Evolutionary conservation across 148 eudicot species (phyloP).

Genomic region (Vaccinium myrtillus): DNA sequence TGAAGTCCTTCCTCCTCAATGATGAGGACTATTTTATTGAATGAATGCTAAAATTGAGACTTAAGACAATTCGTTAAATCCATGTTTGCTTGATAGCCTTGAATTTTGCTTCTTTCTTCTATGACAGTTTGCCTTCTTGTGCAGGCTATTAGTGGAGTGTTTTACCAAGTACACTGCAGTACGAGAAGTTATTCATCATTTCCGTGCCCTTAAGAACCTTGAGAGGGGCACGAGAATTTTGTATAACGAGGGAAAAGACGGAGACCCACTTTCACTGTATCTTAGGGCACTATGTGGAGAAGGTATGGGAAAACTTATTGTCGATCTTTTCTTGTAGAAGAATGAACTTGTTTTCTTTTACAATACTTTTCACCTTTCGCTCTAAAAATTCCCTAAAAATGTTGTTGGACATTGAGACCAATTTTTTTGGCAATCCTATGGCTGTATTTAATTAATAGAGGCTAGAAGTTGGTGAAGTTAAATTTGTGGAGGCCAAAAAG

Average conservation of each 20-base stretch:
- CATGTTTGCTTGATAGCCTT: neutral
- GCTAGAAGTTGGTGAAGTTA: neutral
- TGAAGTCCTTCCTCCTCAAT: neutral
- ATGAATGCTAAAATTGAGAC: neutral
- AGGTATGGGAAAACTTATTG: slow-evolving; percentile 37
- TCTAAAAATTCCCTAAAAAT: neutral
- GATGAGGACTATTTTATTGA: neutral
- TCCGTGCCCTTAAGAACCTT: slow-evolving; percentile 71
- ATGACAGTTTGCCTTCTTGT: slow-evolving; percentile 20
- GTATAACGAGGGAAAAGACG: slow-evolving; percentile 71
- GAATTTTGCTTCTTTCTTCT: slow-evolving; percentile 8
- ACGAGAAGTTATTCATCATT: slow-evolving; percentile 93
- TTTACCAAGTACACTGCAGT: slow-evolving; percentile 86
- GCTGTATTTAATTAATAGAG: neutral
- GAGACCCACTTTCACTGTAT: slow-evolving; percentile 95
- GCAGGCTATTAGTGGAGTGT: slow-evolving; percentile 91
- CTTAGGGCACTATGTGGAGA: slow-evolving; percentile 95
- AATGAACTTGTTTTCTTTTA: neutral
- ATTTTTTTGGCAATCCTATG: neutral
- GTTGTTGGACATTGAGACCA: neutral
- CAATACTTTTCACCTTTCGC: neutral
- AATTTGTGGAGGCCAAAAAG: neutral
- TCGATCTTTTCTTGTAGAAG: neutral
- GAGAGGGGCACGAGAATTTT: slow-evolving; percentile 75
- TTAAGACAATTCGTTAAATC: neutral